A percentile compares a stretch with the other conserved stretches of the same genome.
Conservation (phyloP, 768 basidiomycete species). For the Cantharellus cinnabarinus region DNA sequence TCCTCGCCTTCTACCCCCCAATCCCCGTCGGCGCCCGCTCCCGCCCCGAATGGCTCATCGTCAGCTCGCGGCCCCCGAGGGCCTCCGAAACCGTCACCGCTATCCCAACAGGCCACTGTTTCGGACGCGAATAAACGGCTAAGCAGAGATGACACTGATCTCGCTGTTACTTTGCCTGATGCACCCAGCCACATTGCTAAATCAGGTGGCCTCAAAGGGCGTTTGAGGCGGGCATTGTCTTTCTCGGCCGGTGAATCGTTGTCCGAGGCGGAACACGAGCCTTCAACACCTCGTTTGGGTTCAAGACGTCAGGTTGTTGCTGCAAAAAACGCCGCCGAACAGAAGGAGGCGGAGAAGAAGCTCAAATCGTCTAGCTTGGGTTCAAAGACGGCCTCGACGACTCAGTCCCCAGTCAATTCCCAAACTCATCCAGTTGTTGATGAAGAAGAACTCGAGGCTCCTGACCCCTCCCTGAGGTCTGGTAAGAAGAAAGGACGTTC, state of each 20-base stretch:
- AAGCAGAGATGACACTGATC: conserved; percentile 10
- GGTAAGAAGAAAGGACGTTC: conserved; percentile 35
- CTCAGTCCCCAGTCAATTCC: neutral
- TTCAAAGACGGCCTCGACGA: conserved; percentile 8
- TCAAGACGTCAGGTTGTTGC: conserved; percentile 8
- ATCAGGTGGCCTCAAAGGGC: conserved; percentile 49
- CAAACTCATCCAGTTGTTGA: neutral
- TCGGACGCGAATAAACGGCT: conserved; percentile 18
- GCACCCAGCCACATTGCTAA: conserved; percentile 10
- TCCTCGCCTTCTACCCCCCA: conserved; percentile 14
- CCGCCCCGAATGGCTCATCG: conserved; percentile 13
- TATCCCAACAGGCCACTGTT: conserved; percentile 31
- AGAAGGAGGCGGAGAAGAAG: conserved; percentile 2
- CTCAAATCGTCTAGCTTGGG: conserved; percentile 9
- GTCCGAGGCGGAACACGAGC: conserved; percentile 28
- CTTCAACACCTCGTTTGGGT: conserved; percentile 4
- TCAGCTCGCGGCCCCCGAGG: conserved; percentile 9
- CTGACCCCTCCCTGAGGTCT: conserved; percentile 24
- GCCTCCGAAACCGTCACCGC: conserved; percentile 37
- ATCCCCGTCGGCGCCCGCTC: conserved; percentile 15
- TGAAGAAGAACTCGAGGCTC: neutral
- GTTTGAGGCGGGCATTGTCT: conserved; percentile 51
- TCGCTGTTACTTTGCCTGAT: neutral
- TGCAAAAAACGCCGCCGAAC: conserved; percentile 7
- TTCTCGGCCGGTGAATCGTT: conserved; percentile 39